Evolutionary conservation across 441 rosid species (phyloP).

Genomic region (Aleurites moluccanus): DNA sequence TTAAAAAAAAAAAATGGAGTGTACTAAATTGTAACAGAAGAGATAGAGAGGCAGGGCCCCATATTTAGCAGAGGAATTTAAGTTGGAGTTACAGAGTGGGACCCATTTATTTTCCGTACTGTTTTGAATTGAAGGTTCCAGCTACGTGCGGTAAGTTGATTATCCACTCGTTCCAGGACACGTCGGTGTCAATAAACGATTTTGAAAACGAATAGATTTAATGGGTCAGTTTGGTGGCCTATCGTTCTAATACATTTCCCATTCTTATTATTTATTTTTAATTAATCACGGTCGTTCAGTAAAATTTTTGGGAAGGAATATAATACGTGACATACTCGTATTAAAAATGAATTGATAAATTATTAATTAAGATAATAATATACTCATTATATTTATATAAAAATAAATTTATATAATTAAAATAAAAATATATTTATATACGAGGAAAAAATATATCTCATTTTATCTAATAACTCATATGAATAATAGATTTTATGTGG

Average conservation of each 20-base stretch:
- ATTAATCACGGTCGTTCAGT: no score
- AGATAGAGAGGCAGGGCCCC: neutral
- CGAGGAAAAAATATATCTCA: no score
- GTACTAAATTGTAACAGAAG: neutral
- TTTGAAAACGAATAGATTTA: conserved; percentile 2
- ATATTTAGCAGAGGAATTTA: conserved; percentile 17
- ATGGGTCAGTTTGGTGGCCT: conserved; percentile 11
- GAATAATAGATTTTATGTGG: no score
- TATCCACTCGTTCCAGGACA: conserved; percentile 27
- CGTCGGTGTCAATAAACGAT: conserved; percentile 8
- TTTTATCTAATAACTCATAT: no score
- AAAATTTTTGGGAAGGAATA: no score
- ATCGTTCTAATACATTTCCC: neutral
- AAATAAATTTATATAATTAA: no score
- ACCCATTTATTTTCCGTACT: conserved; percentile 26
- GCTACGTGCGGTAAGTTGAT: conserved; percentile 37
- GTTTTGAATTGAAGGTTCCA: conserved; percentile 27
- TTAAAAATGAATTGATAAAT: no score
- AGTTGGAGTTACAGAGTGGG: conserved; percentile 10
- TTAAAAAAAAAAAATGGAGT: neutral
- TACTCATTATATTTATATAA: no score
- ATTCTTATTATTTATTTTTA: neutral
- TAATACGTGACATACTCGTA: no score
- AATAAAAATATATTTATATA: no score
- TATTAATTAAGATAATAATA: no score